phyloP scores from a whole-genome alignment of 345 rosid species.

The rapeseed (Brassica napus) region Da-Ae NC_063444.1:45931001-45931500 shows the following conservation, averaged over 20 bases:
- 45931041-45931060: too few relatives aligned
- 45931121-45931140: background rate
- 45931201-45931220: background rate
- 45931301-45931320: background rate
- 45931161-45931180: background rate
- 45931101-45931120: background rate
- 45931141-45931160: background rate
- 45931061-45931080: background rate
- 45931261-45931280: background rate
- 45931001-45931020: too few relatives aligned
- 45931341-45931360: too few relatives aligned
- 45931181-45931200: background rate
- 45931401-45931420: too few relatives aligned
- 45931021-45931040: too few relatives aligned
- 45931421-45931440: too few relatives aligned
- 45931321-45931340: too few relatives aligned
- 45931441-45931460: too few relatives aligned
- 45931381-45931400: too few relatives aligned
- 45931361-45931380: background rate
- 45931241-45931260: too few relatives aligned
- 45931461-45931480: too few relatives aligned
- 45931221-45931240: background rate
- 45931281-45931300: background rate
- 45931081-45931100: background rate
- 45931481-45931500: background rate